Base-by-base conservation (phyloP, 441 rosid genomes). In the Croton setiger region DNA sequence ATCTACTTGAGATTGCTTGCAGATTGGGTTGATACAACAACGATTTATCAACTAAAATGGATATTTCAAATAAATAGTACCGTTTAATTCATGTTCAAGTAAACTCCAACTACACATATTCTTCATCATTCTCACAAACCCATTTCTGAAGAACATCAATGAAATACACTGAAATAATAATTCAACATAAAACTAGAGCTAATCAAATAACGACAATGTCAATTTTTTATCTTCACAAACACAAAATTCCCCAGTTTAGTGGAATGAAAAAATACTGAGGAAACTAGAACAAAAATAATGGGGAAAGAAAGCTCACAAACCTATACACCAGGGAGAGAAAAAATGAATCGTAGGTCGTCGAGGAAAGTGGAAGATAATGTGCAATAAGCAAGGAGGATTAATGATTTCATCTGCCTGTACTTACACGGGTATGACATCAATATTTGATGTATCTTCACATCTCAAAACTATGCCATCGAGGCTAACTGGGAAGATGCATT, bases 381-480 rank as follows among this genome's bases (percentile, higher is more conserved):
- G 4, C 7, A 3, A 17, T 18, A 44, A 39, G n/a, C 11, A 27
- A 36, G 41, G 4, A 37, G 11, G 39, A 58, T 59, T 45, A 3
- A 37, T 14, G 39, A 58, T 59, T 45, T 33, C 60, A 15, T 48
- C 44, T 39, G 44, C 68, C 20, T 21, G 4, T 68, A 36, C 9
- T 58, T 82, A 92, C 70, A 89, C 93, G 0, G 94, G 91, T 70
- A 90, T 88, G 54, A 86, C 98, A 81, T 90, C 96, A 4, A 77
- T 86, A 69, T 88, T 85, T 5, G 98, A 88, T 20, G 90, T 80
- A 64, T 92, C 97, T 76, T 92, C 94, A 75, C 97, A 87, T 86
- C 97, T 88, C 84, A 92, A 75, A 68, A 92, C 84, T 64, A 92
- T 77, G 51, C 96, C 97, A 41, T 92, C 94, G 3, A 92, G 92